Evolutionary conservation across 768 basidiomycete species (phyloP), one percentile per base, ranked within the genome.

Genomic region (Russula olivacea): DNA sequence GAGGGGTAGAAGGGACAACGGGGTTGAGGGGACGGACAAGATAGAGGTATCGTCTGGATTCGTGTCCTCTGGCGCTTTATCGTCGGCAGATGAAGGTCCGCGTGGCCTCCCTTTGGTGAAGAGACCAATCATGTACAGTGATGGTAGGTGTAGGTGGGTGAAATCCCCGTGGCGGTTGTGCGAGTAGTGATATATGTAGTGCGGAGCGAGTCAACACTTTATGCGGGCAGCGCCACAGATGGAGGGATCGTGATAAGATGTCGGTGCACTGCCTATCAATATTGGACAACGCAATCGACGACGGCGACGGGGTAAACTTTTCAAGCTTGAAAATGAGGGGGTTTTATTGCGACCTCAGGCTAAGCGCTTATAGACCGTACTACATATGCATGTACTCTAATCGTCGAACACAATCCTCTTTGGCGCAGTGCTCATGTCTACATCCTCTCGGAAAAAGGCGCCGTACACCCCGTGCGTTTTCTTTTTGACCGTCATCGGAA

Each of bases 401-500:
- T 69, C 67, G n/a, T 68, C 66, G 71, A 92, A 92, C 52, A 84
- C 85, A 66, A 91, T 91, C 78, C 88, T 90, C 11, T 83, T 89
- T n/a, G 88, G 85, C 1, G 78, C 83, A 23, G 80, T 80, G 25
- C 81, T 80, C 50, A 79, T 75, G 11, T 81, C 77, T 34, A 85
- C 84, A 66, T 86, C 85, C 67, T 89, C 85, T 60, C 87, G 74
- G 74, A 81, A 93, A 75, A 92, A 93, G 6, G 89, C 90, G 5
- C 95, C 95, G 69, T 97, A 98, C 47, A 83, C 88, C 21, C 91
- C 78, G 70, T 98, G 95, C 68, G 88, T 84, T 80, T 86, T 92
- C 81, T 98, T 98, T 80, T 96, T 97, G 77, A 98, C 93, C 62
- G 94, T 91, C 83, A 95, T 92, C 55, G 93, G 93, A 79, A 97